Evolutionary conservation across 1,139 yeast genomes (phyloP), one percentile per base, ranked within the genome.

Genomic region (Meyerozyma smithsonii): DNA sequence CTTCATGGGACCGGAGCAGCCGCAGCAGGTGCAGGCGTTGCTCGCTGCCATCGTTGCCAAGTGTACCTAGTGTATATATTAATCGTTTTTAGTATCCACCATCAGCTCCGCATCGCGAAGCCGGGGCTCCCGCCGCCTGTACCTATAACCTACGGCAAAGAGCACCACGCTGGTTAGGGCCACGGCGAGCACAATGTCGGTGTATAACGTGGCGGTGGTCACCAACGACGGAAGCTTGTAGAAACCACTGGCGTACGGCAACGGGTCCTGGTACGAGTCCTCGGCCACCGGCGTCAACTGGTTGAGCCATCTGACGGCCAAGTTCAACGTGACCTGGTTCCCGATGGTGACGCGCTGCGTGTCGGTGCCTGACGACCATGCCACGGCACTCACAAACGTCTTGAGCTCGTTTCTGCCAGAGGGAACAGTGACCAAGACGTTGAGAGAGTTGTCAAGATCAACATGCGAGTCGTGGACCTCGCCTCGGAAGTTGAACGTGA

Each of bases 331-430:
- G 44, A 84, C 61, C 32, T 64, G 61, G 46, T 81, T 84, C 7
- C 89, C 90, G 54, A 84, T 84, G 12, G 81, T 80, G 34, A 75
- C 69, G 44, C 86, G 69, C 2, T 82, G 70, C 6, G 83, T 74
- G 50, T 77, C 71, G 7, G 80, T 66, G 28, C 86, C 79, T n/a
- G 86, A 66, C n/a, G 83, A 67, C 65, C 75, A 82, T 1, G 78
- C 86, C 24, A 74, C 56, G 1, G 81, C 74, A 42, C 81, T 69
- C 17, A 83, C 62, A 25, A 81, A 58, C 3, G 76, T 56, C 41
- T 69, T 68, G 43, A 59, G 62, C 15, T 58, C 61, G 15, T 52
- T 51, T 15, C 46, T 52, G n/a, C 53, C 42, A 19, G 50, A 45
- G 7, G 76, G 75, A 36, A 62, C 65, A 34, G 75, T 68, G 35